phyloP scores from a whole-genome alignment of 441 rosid genomes.

The Erodium chrysanthum region DNA sequence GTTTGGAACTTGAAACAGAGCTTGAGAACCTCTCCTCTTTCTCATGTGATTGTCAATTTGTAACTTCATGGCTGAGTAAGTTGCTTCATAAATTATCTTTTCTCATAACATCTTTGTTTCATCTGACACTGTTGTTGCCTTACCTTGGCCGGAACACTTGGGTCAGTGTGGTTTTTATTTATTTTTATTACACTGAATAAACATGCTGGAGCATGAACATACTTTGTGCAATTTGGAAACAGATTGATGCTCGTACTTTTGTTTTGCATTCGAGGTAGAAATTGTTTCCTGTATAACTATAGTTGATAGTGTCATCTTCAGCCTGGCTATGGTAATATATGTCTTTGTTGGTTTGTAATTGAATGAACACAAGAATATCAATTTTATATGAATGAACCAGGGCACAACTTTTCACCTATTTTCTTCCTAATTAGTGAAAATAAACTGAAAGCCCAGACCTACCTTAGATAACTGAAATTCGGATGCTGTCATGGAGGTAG shows the following conservation, averaged over 20 bases:
- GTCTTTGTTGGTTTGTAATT: not conserved
- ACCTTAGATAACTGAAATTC: too few relatives aligned
- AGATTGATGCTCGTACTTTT: too few relatives aligned
- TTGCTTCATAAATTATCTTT: not conserved
- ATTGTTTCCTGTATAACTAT: not conserved
- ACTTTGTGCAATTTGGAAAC: not conserved
- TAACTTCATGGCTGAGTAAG: not conserved
- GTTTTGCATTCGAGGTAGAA: not conserved
- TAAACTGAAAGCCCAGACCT: too few relatives aligned
- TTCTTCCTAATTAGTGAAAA: too few relatives aligned
- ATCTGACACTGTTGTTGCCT: too few relatives aligned
- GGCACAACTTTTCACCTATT: too few relatives aligned
- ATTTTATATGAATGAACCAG: too few relatives aligned
- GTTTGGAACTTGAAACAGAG: not conserved
- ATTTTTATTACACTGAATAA: not conserved
- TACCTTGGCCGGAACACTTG: not conserved
- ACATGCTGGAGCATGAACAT: not conserved
- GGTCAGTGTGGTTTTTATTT: not conserved
- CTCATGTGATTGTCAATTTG: slow-evolving; percentile 3
- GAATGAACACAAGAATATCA: not conserved
- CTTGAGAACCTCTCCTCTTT: slow-evolving; percentile 2
- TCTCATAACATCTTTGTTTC: too few relatives aligned
- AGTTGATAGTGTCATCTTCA: not conserved
- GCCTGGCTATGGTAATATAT: too few relatives aligned
- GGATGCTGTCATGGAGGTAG: too few relatives aligned